A percentile compares a stretch with the other conserved stretches of the same genome.
Evolutionary conservation across 1,284 basidiomycete genomes (phyloP).

Genomic region (Earliella scabrosa): DNA sequence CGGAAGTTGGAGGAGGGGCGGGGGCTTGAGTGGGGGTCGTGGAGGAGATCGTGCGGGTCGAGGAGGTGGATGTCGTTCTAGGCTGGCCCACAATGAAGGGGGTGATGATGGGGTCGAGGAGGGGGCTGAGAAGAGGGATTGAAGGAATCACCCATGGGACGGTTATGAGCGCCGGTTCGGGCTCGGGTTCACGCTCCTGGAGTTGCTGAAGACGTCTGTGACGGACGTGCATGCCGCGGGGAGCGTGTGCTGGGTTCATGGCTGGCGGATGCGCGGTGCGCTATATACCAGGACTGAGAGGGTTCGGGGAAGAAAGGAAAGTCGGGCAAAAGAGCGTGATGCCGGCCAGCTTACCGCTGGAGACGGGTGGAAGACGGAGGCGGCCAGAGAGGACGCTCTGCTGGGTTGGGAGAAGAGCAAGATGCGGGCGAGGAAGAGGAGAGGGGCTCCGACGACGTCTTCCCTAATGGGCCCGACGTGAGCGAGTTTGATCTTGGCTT

Average conservation of each 20-base stretch:
- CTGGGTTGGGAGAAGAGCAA: conserved; percentile 15
- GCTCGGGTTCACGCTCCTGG: conserved; percentile 43
- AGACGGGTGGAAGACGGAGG: conserved; percentile 7
- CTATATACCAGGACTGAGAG: neutral
- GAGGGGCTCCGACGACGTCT: neutral
- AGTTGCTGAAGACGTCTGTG: conserved; percentile 26
- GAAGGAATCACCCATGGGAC: conserved; percentile 45
- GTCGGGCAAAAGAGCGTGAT: conserved; percentile 24
- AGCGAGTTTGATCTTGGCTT: conserved; percentile 5
- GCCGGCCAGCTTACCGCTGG: conserved; percentile 19
- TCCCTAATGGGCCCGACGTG: neutral
- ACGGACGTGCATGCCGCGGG: conserved; percentile 22
- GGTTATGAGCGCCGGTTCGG: conserved; percentile 45
- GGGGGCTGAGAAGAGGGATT: conserved; percentile 45
- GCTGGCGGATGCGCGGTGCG: neutral
- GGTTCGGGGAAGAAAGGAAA: conserved; percentile 10
- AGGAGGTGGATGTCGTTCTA: conserved; percentile 14
- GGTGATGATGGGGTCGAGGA: conserved; percentile 41
- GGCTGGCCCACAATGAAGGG: conserved; percentile 28
- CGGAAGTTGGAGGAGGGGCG: conserved; percentile 17
- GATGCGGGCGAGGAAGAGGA: conserved; percentile 2
- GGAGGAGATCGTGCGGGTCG: conserved; percentile 11
- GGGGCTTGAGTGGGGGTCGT: conserved; percentile 15
- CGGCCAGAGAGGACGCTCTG: neutral
- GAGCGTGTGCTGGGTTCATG: conserved; percentile 25